Base-by-base conservation (phyloP, 352 stramenopile species). In the Globisporangium mamillatum region DNA sequence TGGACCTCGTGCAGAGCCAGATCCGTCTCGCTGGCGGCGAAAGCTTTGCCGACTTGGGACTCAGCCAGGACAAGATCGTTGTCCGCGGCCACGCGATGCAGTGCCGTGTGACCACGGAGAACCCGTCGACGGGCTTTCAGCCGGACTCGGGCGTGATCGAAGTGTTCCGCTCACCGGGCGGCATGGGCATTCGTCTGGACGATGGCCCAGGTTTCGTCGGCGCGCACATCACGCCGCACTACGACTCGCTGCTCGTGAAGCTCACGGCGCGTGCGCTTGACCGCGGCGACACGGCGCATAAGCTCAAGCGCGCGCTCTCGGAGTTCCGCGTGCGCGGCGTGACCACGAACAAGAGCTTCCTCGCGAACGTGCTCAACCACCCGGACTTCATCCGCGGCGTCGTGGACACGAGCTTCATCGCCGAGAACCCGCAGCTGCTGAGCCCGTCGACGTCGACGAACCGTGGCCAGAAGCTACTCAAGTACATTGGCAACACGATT, bases 181-280 rank as follows among this genome's bases (percentile, higher is more conserved):
- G 97, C 67, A 98, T 98, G 90, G 97, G 97, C 44, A 98, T 99
- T 62, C 92, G 97, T 73, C 79, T 99, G 10, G 97, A 99, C 70
- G 94, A 98, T 70, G 95, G 96, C 53, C 92, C 94, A 60, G 97
- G 97, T 41, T 99, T 99, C 76, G 89, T 98, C 18, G 97, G 97
- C 25, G 95, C 95, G 22, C 89, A 98, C 73, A 99, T 99, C 66
- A 99, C 95, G 54, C 96, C 96, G 9, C 94, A 98, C 81, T 99
- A 99, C 79, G 97, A 99, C 81, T 98, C 95, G 44, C 80, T 99
- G 48, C 76, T 99, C 18, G 96, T 99, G 29, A 99, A 99, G 84
- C 93, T 99, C 60, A 99, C 96, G n/a, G 93, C 94, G 10, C 92
- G 92, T 64, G 91, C 88, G 54, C 67, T 92, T 22, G 92, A 97